Evolutionary conservation across 768 basidiomycete genomes (phyloP).

Genomic region (Wakefieldia striispora): DNA sequence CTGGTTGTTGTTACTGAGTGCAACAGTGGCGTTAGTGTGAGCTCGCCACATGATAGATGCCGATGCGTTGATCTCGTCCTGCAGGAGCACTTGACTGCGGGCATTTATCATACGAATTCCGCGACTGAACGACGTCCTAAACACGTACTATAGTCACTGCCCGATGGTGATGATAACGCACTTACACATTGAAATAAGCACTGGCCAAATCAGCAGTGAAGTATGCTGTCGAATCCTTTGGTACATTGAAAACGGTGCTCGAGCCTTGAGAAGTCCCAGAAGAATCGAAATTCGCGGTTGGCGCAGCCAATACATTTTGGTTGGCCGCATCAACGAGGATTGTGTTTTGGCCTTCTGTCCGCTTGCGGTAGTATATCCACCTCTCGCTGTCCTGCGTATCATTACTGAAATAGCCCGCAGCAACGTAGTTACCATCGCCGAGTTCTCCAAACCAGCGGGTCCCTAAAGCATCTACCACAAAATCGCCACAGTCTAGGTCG

Average conservation of each 20-base stretch:
- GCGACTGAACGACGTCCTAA: slow-evolving; percentile 71
- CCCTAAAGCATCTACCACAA: slow-evolving; percentile 92
- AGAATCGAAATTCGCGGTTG: slow-evolving; percentile 51
- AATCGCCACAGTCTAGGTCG: slow-evolving; percentile 92
- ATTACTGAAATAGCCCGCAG: slow-evolving; percentile 72
- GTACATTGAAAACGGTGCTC: slow-evolving; percentile 70
- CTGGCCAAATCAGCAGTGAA: slow-evolving; percentile 75
- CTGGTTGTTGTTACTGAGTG: slow-evolving; percentile 50
- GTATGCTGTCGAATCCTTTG: slow-evolving; percentile 72
- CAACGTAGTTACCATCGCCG: slow-evolving; percentile 82
- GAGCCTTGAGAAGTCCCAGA: slow-evolving; percentile 74
- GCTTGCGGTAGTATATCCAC: slow-evolving; percentile 95
- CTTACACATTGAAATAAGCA: slow-evolving; percentile 76
- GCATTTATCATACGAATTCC: slow-evolving; percentile 82
- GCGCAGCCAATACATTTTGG: slow-evolving; percentile 73
- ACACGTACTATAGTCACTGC: slow-evolving; percentile 15
- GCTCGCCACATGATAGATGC: slow-evolving; percentile 79
- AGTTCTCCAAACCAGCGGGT: slow-evolving; percentile 94
- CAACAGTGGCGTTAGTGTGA: slow-evolving; percentile 90
- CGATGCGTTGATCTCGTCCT: slow-evolving; percentile 79
- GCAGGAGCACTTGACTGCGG: slow-evolving; percentile 85
- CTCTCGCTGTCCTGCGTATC: slow-evolving; percentile 68
- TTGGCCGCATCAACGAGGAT: slow-evolving; percentile 72
- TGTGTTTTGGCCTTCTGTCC: slow-evolving; percentile 97
- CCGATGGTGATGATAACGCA: slow-evolving; percentile 10